Evolutionary conservation across 805 yeast genomes (phyloP).

Genomic region (Komagataella pastoris): DNA sequence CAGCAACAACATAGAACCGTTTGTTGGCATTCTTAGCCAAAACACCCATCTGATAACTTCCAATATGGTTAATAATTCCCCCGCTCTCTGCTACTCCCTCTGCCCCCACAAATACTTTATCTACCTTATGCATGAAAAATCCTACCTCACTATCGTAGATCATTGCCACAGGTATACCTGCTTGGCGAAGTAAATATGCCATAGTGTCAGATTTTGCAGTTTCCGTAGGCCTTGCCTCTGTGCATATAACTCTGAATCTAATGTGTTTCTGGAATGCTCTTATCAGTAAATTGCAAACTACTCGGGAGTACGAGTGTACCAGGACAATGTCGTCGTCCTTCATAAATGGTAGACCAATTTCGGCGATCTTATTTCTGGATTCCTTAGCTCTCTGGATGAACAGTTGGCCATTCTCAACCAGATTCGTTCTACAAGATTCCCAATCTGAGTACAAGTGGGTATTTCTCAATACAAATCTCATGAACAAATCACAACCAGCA

Average conservation of each 20-base stretch:
- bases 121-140: slow-evolving; percentile 78
- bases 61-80: slow-evolving; percentile 91
- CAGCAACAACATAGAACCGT: slow-evolving; percentile 90
- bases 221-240: slow-evolving; percentile 83
- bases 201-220: slow-evolving; percentile 71
- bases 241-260: slow-evolving; percentile 81
- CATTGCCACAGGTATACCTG: slow-evolving; percentile 76
- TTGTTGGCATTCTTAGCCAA: slow-evolving; percentile 81
- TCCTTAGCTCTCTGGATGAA: slow-evolving; percentile 88
- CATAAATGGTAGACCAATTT: slow-evolving; percentile 77
- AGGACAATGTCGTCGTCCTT: slow-evolving; percentile 85
- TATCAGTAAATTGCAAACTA: slow-evolving; percentile 62
- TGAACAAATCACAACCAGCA: slow-evolving; percentile 96
- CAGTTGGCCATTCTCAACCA: slow-evolving; percentile 87
- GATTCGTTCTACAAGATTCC: slow-evolving; percentile 81
- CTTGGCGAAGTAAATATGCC: slow-evolving; percentile 51
- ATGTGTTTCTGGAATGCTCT: slow-evolving; percentile 68
- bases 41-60: slow-evolving; percentile 90
- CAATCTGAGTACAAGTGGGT: slow-evolving; percentile 82
- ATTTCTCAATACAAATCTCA: slow-evolving; percentile 84
- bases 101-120: slow-evolving; percentile 92
- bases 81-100: slow-evolving; percentile 99
- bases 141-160: slow-evolving; percentile 94
- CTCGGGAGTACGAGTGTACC: slow-evolving; percentile 88
- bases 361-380: slow-evolving; percentile 78